phyloP scores from a whole-genome alignment of 2,329 filamentous ascomycete genomes.

The Colletotrichum agaves region DNA sequence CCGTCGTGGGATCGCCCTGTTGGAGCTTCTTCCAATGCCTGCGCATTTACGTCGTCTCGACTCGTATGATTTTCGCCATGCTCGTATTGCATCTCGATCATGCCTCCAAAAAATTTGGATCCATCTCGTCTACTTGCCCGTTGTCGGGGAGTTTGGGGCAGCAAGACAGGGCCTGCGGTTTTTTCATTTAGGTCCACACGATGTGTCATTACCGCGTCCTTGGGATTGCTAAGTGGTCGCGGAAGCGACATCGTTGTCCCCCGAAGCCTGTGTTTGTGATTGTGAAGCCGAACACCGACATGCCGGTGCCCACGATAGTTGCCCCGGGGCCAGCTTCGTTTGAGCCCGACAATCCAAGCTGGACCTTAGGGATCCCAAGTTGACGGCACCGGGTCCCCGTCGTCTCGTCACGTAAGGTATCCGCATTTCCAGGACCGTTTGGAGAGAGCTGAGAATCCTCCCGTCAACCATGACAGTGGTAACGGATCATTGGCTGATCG shows the following conservation, averaged over 20 bases:
- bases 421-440: not conserved
- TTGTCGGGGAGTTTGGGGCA: conserved; percentile 12
- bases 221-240: conserved; percentile 16
- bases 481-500: conserved; percentile 2
- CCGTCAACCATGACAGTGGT: conserved; percentile 2
- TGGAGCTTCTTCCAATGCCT: not conserved
- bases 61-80: conserved; percentile 19
- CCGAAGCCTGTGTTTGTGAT: conserved; percentile 17
- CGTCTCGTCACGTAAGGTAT: conserved; percentile 1
- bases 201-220: conserved; percentile 28
- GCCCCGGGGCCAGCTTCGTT: conserved; percentile 9
- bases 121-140: not conserved
- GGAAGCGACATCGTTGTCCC: conserved; percentile 29
- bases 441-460: not conserved
- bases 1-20: not conserved
- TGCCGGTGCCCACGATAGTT: not conserved
- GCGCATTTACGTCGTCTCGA: not conserved
- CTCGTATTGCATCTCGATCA: not conserved
- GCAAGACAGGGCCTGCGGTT: not conserved
- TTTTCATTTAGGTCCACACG: conserved; percentile 15
- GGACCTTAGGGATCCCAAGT: not conserved
- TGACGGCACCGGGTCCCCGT: conserved; percentile 1
- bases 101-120: not conserved
- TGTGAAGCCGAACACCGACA: conserved; percentile 20
- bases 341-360: conserved; percentile 8